Conservation (phyloP, 176 grass and related monocot genomes). For the Aegilops sharonensis region DNA sequence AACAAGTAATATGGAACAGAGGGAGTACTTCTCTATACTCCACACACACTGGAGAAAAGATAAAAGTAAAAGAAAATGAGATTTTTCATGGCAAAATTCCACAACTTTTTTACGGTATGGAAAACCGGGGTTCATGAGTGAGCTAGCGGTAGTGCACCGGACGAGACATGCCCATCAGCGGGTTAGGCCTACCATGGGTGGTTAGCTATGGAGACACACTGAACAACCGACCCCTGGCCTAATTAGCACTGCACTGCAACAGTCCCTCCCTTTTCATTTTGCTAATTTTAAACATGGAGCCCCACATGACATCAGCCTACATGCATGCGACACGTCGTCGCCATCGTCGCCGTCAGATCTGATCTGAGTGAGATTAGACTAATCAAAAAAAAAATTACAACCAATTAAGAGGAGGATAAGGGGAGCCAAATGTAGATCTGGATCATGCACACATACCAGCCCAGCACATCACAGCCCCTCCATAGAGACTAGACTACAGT, state of each 20-base stretch:
- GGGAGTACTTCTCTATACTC: too few species aligned
- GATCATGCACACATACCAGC: neutral
- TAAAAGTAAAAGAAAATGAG: too few species aligned
- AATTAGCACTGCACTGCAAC: neutral
- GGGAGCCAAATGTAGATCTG: neutral
- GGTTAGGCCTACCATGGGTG: neutral
- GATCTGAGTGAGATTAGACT: conserved; percentile 4
- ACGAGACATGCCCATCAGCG: neutral
- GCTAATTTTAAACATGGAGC: neutral
- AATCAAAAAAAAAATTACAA: neutral
- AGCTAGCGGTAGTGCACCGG: too few species aligned
- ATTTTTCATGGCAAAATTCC: too few species aligned
- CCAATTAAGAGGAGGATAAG: neutral
- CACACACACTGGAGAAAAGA: too few species aligned
- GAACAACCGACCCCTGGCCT: neutral
- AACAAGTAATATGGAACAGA: too few species aligned
- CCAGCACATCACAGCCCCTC: neutral
- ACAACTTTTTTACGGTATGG: too few species aligned
- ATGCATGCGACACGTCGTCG: neutral
- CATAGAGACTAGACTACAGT: too few species aligned
- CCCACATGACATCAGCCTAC: neutral
- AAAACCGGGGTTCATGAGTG: too few species aligned
- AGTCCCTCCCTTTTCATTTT: neutral
- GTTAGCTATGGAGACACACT: neutral
- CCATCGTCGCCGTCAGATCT: neutral